Percentiles rank a stretch among this genome's conserved stretches.
These are phyloP conservation scores for Climacium dendroides DNA, from an alignment of 225 moss, liverwort and hornwort genomes.

Conservation along the genomic window DNA sequence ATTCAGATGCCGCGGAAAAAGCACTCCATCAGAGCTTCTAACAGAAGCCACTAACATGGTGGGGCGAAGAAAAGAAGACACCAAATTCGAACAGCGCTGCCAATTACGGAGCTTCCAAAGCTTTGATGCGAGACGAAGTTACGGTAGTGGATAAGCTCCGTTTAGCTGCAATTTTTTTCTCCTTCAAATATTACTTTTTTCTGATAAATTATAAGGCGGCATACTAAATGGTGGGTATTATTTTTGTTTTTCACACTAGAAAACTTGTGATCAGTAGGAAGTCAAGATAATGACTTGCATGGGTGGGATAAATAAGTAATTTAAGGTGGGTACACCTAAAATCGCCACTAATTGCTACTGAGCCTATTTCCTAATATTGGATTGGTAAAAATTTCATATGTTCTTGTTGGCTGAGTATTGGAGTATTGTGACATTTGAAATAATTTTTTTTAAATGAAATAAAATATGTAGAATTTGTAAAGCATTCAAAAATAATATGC, in stretches of 20 bases:
- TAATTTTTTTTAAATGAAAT: no score
- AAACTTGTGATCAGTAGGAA: background rate
- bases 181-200: background rate
- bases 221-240: background rate
- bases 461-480: no score
- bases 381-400: no score
- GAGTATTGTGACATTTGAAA: no score
- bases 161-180: background rate
- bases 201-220: fast-evolving
- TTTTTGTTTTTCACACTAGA: background rate
- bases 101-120: background rate
- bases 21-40: background rate
- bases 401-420: no score
- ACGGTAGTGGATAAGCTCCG: background rate
- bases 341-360: no score
- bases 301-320: fast-evolving
- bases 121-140: background rate
- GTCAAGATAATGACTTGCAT: background rate
- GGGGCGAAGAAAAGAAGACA: background rate
- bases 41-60: no score
- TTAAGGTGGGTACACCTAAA: no score
- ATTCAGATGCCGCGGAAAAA: background rate
- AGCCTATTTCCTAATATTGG: no score
- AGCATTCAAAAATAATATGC: no score
- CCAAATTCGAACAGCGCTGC: background rate